These are phyloP conservation scores for Trichoderma oligosporum DNA, from an alignment of 2,329 filamentous ascomycete species.

Conservation along the genomic window DNA sequence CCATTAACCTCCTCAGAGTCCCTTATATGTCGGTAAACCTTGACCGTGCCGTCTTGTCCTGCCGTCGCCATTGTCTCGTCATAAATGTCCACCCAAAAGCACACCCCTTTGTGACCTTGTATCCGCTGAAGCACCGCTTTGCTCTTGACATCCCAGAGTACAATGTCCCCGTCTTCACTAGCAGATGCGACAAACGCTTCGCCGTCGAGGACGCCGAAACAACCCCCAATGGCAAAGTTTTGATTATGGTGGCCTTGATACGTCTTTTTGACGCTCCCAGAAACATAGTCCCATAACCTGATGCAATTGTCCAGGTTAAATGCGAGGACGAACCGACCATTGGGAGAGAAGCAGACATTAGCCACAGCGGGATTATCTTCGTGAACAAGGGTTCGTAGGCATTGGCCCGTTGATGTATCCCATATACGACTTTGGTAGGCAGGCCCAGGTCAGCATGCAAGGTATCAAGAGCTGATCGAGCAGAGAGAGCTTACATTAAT, in stretches of 20 bases:
- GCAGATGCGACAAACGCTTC: slow-evolving; percentile 70
- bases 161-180: slow-evolving; percentile 79
- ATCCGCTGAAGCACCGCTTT: slow-evolving; percentile 77
- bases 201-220: slow-evolving; percentile 61
- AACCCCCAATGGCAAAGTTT: slow-evolving; percentile 78
- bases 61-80: slow-evolving; percentile 55
- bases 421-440: slow-evolving; percentile 85
- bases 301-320: slow-evolving; percentile 89
- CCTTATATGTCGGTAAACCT: slow-evolving; percentile 43
- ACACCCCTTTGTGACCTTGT: slow-evolving; percentile 51
- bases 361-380: slow-evolving; percentile 92
- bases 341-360: slow-evolving; percentile 87
- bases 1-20: slow-evolving; percentile 24
- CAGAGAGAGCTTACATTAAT: slow-evolving; percentile 58
- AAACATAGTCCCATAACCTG: slow-evolving; percentile 91
- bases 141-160: slow-evolving; percentile 85
- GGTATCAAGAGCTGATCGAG: too few relatives aligned
- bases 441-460: too few relatives aligned
- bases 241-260: slow-evolving; percentile 90
- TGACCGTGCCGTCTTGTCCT: slow-evolving; percentile 52
- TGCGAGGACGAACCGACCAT: slow-evolving; percentile 87
- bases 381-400: slow-evolving; percentile 88
- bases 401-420: slow-evolving; percentile 94
- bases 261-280: slow-evolving; percentile 89
- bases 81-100: slow-evolving; percentile 62